These are phyloP conservation scores for Pseudogymnoascus destructans DNA, from an alignment of 2,329 filamentous ascomycete species.

Conservation along the genomic window DNA sequence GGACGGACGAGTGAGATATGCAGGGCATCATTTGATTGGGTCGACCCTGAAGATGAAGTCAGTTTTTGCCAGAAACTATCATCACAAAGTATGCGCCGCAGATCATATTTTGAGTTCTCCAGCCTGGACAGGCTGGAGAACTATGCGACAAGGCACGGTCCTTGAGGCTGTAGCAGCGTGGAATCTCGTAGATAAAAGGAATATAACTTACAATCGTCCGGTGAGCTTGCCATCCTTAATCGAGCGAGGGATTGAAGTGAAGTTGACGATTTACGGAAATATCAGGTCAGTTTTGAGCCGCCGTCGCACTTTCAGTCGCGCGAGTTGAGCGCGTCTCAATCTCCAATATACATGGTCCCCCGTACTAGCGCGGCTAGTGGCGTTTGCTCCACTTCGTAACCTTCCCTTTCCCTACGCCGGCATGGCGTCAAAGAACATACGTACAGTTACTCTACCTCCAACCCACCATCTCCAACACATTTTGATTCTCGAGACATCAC, in stretches of 20 bases:
- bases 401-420: neutral
- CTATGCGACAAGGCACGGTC: neutral
- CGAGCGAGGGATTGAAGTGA: neutral
- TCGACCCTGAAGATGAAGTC: neutral
- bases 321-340: conserved; percentile 1
- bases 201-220: neutral
- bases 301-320: neutral
- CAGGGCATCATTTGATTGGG: neutral
- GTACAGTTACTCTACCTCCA: neutral
- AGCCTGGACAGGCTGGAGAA: neutral
- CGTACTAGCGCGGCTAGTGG: conserved; percentile 4
- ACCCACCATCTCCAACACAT: neutral
- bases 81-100: neutral
- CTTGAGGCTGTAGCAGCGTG: neutral
- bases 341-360: conserved; percentile 2
- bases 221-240: neutral
- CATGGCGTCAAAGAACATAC: conserved; percentile 3
- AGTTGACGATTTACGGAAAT: neutral
- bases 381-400: neutral
- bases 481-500: neutral
- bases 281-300: neutral
- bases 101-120: neutral
- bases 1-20: conserved; percentile 45
- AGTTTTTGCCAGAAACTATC: neutral
- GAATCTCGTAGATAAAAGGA: neutral